Conservation (phyloP, 1,284 basidiomycete species). For the Ganoderma multipileum region DNA sequence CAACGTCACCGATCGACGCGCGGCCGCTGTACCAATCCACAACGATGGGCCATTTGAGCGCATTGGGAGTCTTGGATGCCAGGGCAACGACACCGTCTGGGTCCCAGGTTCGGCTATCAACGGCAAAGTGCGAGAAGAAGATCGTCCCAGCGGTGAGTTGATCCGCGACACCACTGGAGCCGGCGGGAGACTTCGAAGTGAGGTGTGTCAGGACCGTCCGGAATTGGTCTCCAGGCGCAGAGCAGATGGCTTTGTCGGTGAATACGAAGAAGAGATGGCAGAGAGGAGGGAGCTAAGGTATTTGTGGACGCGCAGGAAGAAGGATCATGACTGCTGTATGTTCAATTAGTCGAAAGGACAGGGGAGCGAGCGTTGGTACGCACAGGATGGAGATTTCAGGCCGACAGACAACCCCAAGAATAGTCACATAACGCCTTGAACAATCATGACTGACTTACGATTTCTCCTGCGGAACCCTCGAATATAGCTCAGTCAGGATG, state of each 20-base stretch:
- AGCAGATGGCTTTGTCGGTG: too few relatives aligned
- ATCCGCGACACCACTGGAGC: slow-evolving; percentile 32
- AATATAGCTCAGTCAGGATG: slow-evolving; percentile 14
- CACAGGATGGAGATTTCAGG: slow-evolving; percentile 74
- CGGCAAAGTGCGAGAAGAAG: slow-evolving; percentile 60
- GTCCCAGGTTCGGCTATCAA: slow-evolving; percentile 49
- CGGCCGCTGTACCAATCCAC: slow-evolving; percentile 77
- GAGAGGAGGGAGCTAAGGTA: too few relatives aligned
- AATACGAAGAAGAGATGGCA: too few relatives aligned
- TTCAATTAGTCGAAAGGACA: slow-evolving; percentile 58
- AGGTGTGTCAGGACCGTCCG: slow-evolving; percentile 70
- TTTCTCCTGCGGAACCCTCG: slow-evolving; percentile 24
- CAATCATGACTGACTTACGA: slow-evolving; percentile 8
- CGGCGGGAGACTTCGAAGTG: slow-evolving; percentile 37
- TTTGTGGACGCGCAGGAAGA: too few relatives aligned
- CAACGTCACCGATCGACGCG: slow-evolving; percentile 67
- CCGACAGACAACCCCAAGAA: slow-evolving; percentile 38
- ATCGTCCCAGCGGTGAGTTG: slow-evolving; percentile 45
- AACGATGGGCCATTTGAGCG: slow-evolving; percentile 74
- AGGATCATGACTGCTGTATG: too few relatives aligned
- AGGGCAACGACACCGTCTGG: slow-evolving; percentile 57
- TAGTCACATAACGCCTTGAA: background rate
- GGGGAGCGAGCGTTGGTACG: slow-evolving; percentile 32
- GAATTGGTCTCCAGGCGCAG: too few relatives aligned
- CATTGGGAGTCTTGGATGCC: slow-evolving; percentile 57